Conservation (phyloP, 208 protist genomes). For the Trypanosoma melophagium region DNA sequence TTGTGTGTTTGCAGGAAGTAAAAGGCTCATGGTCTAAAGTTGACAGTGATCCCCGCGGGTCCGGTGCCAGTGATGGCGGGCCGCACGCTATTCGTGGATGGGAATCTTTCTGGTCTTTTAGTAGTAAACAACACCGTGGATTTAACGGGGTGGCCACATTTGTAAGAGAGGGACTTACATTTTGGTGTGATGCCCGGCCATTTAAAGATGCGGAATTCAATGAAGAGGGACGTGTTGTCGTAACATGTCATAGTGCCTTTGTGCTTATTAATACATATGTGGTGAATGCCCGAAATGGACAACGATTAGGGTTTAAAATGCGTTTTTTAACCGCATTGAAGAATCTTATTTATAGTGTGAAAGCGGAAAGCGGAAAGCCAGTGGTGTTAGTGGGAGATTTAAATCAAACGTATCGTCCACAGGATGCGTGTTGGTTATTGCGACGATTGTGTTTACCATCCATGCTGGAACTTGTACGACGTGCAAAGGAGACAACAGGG, state of each 20-base stretch:
- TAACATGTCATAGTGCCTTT: slow-evolving; percentile 75
- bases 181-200: slow-evolving; percentile 55
- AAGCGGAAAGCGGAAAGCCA: slow-evolving; percentile 47
- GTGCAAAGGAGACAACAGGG: slow-evolving; percentile 7
- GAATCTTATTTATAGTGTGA: slow-evolving; percentile 39
- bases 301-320: slow-evolving; percentile 55
- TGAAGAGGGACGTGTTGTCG: slow-evolving; percentile 80
- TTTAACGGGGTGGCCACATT: slow-evolving; percentile 90
- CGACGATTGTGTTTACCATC: slow-evolving; percentile 55
- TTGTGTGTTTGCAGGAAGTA: slow-evolving; percentile 85
- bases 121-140: slow-evolving; percentile 60
- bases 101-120: slow-evolving; percentile 87
- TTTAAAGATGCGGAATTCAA: slow-evolving; percentile 71
- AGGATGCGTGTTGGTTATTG: slow-evolving; percentile 74
- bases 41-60: slow-evolving; percentile 40
- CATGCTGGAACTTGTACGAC: slow-evolving; percentile 25
- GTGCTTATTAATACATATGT: slow-evolving; percentile 90
- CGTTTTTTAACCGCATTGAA: slow-evolving; percentile 55
- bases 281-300: slow-evolving; percentile 71
- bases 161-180: slow-evolving; percentile 67
- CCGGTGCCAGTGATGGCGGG: slow-evolving; percentile 60
- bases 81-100: slow-evolving; percentile 55
- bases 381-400: slow-evolving; percentile 82
- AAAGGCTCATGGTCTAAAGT: slow-evolving; percentile 74
- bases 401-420: slow-evolving; percentile 79